Conservation (phyloP, 2,329 filamentous ascomycete species). For the Magnaporthiopsis incrustans region DNA sequence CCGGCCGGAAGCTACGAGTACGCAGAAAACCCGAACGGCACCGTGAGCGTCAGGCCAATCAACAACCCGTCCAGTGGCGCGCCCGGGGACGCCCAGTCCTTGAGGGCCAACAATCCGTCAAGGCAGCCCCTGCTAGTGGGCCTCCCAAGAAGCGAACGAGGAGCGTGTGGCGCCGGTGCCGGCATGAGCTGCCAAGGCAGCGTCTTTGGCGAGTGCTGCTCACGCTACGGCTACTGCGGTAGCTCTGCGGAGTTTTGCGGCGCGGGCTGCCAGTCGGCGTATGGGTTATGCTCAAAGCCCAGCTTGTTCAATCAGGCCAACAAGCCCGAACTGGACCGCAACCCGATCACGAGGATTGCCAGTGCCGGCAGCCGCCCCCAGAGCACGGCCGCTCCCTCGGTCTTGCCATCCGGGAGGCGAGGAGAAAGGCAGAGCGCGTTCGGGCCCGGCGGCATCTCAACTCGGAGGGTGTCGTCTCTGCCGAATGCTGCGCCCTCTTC, state of each 20-base stretch:
- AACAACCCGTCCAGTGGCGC: constrained; percentile 1
- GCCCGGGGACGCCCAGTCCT: too few species aligned
- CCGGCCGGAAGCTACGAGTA: constrained; percentile 10
- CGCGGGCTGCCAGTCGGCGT: background rate
- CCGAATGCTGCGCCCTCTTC: too few species aligned
- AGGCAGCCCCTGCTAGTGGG: background rate
- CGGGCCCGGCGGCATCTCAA: too few species aligned
- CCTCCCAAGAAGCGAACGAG: background rate
- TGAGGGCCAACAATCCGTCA: background rate
- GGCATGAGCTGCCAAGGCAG: constrained; percentile 1
- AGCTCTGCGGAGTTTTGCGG: background rate
- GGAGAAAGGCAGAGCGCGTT: too few species aligned
- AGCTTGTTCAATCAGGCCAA: background rate
- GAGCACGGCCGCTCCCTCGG: too few species aligned
- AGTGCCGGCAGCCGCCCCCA: too few species aligned
- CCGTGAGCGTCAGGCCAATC: constrained; percentile 7
- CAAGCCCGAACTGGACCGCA: too few species aligned
- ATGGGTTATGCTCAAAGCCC: background rate
- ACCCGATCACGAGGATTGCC: too few species aligned
- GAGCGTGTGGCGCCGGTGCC: background rate
- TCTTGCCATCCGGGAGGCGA: too few species aligned
- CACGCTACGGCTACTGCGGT: background rate
- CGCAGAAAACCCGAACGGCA: constrained; percentile 9
- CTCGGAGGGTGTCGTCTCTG: too few species aligned
- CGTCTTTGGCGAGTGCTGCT: constrained; percentile 4